Conservation (phyloP, 306 rosid species). For the Dalbergia oliveri region DNA sequence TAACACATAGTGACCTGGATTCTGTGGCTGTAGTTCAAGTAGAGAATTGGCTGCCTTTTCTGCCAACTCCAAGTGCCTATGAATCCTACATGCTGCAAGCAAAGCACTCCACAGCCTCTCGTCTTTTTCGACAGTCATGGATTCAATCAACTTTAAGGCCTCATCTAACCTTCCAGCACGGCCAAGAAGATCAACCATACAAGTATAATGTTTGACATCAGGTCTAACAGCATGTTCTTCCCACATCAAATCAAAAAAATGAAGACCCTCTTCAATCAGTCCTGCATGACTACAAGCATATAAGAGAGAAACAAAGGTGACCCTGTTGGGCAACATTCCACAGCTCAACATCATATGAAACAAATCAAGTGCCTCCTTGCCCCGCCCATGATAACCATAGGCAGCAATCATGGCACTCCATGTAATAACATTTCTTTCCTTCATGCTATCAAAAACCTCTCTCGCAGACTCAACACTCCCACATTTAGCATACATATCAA, state of each 20-base stretch:
- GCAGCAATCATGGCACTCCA: slow-evolving; percentile 94
- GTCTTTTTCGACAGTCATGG: slow-evolving; percentile 64
- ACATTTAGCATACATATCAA: slow-evolving; percentile 84
- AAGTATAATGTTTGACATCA: slow-evolving; percentile 81
- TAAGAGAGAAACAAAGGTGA: slow-evolving; percentile 77
- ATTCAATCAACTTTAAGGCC: slow-evolving; percentile 65
- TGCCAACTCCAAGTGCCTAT: slow-evolving; percentile 71
- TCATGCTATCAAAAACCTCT: slow-evolving; percentile 70
- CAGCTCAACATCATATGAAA: slow-evolving; percentile 67
- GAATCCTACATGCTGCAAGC: slow-evolving; percentile 81
- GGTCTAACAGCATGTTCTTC: slow-evolving; percentile 66
- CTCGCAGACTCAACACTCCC: slow-evolving; percentile 73
- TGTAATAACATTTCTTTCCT: slow-evolving; percentile 71
- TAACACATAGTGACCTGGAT: slow-evolving; percentile 77
- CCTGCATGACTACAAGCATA: slow-evolving; percentile 91
- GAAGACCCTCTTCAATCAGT: slow-evolving; percentile 70
- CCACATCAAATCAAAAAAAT: slow-evolving; percentile 64
- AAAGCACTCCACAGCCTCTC: slow-evolving; percentile 85
- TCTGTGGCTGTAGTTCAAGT: slow-evolving; percentile 70
- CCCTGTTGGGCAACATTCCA: slow-evolving; percentile 62
- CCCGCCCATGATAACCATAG: slow-evolving; percentile 77
- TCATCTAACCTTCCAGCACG: slow-evolving; percentile 81
- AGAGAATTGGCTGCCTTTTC: slow-evolving; percentile 71
- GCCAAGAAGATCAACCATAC: slow-evolving; percentile 85
- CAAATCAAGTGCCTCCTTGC: slow-evolving; percentile 67